These are phyloP conservation scores for Hemileccinum impolitum DNA, from an alignment of 768 basidiomycete species.

Conservation along the genomic window DNA sequence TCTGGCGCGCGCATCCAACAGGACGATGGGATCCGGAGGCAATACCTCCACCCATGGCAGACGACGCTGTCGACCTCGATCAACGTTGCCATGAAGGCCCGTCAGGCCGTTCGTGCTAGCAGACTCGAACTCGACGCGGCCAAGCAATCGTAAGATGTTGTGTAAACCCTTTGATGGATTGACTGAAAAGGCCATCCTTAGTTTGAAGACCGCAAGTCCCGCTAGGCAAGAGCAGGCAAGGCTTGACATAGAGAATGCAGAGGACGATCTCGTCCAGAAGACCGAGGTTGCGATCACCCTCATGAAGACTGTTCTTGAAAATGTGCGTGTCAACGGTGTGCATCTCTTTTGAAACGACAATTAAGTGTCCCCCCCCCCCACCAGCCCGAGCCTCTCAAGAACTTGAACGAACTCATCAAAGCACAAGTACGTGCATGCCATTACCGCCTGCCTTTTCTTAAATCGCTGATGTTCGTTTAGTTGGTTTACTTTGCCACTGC, in stretches of 20 bases:
- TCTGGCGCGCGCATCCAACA: conserved; percentile 77
- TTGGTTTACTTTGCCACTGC: conserved; percentile 70
- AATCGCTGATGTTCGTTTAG: conserved; percentile 33
- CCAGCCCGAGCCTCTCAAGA: conserved; percentile 96
- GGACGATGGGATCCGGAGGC: conserved; percentile 62
- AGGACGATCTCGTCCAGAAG: conserved; percentile 95
- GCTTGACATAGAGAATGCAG: conserved; percentile 88
- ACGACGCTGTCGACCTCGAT: conserved; percentile 81
- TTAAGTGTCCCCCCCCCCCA: neutral
- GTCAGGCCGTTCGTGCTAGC: conserved; percentile 75
- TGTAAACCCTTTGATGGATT: neutral
- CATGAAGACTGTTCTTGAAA: conserved; percentile 98
- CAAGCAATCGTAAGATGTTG: conserved; percentile 68
- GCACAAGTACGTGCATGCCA: conserved; percentile 58
- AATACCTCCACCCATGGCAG: conserved; percentile 84
- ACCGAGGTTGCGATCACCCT: conserved; percentile 95
- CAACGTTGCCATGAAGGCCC: conserved; percentile 88
- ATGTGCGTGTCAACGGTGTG: conserved; percentile 52
- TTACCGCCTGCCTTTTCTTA: neutral
- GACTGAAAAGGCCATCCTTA: conserved; percentile 29
- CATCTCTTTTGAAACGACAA: neutral
- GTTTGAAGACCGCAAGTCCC: conserved; percentile 74
- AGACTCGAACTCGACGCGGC: conserved; percentile 88
- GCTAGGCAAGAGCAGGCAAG: conserved; percentile 87
- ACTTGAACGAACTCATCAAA: conserved; percentile 87